A percentile compares a stretch with the other conserved stretches of the same genome.
phyloP scores from a whole-genome alignment of 2,329 filamentous ascomycete species.

The Claviceps sp. region DNA sequence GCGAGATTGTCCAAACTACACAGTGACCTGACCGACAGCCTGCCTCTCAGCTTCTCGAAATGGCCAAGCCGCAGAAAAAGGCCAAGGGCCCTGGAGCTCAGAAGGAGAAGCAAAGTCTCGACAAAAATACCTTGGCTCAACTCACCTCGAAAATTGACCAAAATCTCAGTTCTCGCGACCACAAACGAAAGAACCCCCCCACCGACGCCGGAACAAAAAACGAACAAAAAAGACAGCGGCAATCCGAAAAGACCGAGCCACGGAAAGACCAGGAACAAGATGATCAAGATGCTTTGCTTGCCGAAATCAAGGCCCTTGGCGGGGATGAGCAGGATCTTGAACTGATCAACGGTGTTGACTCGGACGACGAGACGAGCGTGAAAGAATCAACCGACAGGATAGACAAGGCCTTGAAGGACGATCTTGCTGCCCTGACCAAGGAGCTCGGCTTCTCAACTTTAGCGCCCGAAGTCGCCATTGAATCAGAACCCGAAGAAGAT shows the following conservation, averaged over 20 bases:
- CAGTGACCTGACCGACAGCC: neutral
- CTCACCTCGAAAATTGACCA: constrained; percentile 45
- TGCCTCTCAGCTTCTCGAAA: constrained; percentile 8
- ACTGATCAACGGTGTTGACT: constrained; percentile 40
- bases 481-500: constrained; percentile 22
- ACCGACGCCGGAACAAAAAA: constrained; percentile 20
- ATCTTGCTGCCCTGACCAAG: constrained; percentile 25
- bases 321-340: constrained; percentile 52
- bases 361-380: constrained; percentile 24
- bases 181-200: constrained; percentile 32
- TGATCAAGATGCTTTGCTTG: constrained; percentile 33
- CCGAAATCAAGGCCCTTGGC: constrained; percentile 51
- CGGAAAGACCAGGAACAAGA: constrained; percentile 14
- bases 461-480: constrained; percentile 21
- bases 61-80: constrained; percentile 26
- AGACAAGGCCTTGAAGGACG: constrained; percentile 27
- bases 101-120: constrained; percentile 21
- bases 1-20: neutral
- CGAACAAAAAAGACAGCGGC: constrained; percentile 25
- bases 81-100: constrained; percentile 16
- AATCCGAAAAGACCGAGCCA: constrained; percentile 11
- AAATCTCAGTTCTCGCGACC: constrained; percentile 27
- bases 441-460: constrained; percentile 24
- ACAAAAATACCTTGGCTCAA: constrained; percentile 36
- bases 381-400: constrained; percentile 19